These are phyloP conservation scores for Cutaneotrichosporon mucoides DNA, from an alignment of 1,284 basidiomycete species.

Conservation along the genomic window DNA sequence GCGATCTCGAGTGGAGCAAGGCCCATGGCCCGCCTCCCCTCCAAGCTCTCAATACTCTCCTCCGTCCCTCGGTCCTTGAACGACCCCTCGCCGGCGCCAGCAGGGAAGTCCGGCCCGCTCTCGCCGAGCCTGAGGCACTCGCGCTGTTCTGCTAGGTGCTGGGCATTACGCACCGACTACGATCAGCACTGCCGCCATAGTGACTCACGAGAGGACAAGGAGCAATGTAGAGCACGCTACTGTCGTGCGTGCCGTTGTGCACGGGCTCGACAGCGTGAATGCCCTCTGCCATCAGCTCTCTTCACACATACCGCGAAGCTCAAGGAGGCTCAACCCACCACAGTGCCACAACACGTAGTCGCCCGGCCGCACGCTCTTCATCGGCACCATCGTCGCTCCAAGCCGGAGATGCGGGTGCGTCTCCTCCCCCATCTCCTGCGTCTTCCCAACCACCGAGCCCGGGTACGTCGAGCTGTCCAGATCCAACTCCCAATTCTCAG, in stretches of 20 bases:
- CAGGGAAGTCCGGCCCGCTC: conserved; percentile 69
- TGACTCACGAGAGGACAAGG: conserved; percentile 57
- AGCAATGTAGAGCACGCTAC: conserved; percentile 73
- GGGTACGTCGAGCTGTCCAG: conserved; percentile 60
- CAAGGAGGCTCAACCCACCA: conserved; percentile 39
- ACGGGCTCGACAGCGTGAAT: conserved; percentile 66
- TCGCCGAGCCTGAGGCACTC: conserved; percentile 56
- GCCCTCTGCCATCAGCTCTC: conserved; percentile 54
- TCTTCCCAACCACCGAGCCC: conserved; percentile 58
- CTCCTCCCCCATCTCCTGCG: conserved; percentile 59
- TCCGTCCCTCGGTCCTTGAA: conserved; percentile 55
- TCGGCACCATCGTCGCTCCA: conserved; percentile 31
- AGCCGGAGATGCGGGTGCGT: conserved; percentile 69
- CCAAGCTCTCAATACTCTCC: conserved; percentile 51
- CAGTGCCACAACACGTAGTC: conserved; percentile 68
- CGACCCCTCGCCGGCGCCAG: conserved; percentile 63
- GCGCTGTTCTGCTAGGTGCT: conserved; percentile 61
- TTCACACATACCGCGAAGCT: conserved; percentile 59
- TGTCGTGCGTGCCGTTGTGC: conserved; percentile 61
- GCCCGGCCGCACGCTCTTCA: conserved; percentile 69
- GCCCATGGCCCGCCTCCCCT: conserved; percentile 51
- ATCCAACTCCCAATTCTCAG: conserved; percentile 63
- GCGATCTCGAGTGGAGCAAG: conserved; percentile 26
- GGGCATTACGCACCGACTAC: conserved; percentile 57
- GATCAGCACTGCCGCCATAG: background rate